phyloP scores from a whole-genome alignment of 2,329 filamentous ascomycete genomes.

The Lasiodiplodia hormozganensis region DNA sequence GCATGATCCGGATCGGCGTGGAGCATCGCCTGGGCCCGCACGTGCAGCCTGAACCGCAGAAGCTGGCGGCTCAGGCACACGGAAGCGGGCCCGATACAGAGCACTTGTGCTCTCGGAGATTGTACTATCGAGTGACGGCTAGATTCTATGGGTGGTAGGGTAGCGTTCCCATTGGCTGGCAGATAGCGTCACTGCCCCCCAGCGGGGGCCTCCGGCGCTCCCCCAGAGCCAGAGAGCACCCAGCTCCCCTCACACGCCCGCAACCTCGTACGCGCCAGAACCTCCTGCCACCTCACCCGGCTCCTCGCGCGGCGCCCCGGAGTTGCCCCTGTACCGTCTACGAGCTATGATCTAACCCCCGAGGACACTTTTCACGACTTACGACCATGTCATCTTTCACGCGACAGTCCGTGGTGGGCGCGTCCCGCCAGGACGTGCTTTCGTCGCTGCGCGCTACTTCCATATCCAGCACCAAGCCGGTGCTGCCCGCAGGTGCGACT shows the following conservation, averaged over 20 bases:
- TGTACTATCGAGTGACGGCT: background rate
- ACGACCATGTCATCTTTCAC: conserved; percentile 40
- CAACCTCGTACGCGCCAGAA: conserved; percentile 3
- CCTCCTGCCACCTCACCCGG: background rate
- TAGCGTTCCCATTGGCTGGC: conserved; percentile 11
- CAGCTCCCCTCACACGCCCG: conserved; percentile 21
- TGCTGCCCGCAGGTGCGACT: conserved; percentile 79
- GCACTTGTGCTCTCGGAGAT: background rate
- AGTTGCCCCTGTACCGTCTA: background rate
- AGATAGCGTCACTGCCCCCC: conserved; percentile 9
- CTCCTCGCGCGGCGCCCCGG: background rate
- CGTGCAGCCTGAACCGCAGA: conserved; percentile 8
- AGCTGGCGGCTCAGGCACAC: background rate
- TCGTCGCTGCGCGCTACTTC: conserved; percentile 79
- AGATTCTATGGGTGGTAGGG: background rate
- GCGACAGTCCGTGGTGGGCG: conserved; percentile 38
- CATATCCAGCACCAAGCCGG: conserved; percentile 78
- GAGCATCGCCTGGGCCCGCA: background rate
- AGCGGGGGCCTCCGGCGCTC: conserved; percentile 15
- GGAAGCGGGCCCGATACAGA: background rate
- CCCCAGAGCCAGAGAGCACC: conserved; percentile 10
- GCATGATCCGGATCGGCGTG: background rate
- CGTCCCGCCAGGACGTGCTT: conserved; percentile 61
- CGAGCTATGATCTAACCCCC: conserved; percentile 6
- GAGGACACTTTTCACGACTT: background rate